Evolutionary conservation across 352 stramenopile species (phyloP).

Genomic region (Globisporangium viniferum): DNA sequence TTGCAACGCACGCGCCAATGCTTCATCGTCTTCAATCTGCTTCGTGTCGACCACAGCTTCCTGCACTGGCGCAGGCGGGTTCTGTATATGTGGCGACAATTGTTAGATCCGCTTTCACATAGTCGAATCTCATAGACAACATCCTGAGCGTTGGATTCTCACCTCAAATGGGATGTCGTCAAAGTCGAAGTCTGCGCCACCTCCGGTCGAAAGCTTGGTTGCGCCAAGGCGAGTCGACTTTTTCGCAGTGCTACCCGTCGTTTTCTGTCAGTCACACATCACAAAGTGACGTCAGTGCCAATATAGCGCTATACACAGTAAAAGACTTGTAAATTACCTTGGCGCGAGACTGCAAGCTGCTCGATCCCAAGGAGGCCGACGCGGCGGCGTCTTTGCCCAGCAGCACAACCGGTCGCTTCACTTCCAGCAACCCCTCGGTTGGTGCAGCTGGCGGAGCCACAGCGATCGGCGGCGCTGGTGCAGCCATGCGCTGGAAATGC

Average conservation of each 20-base stretch:
- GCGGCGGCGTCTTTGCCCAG: slow-evolving; percentile 57
- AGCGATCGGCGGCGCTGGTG: slow-evolving; percentile 3
- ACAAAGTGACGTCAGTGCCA: not conserved
- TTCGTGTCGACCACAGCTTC: slow-evolving; percentile 42
- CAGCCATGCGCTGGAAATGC: slow-evolving; percentile 44
- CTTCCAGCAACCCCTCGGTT: slow-evolving; percentile 37
- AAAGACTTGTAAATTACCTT: slow-evolving; percentile 33
- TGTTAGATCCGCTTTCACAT: not conserved
- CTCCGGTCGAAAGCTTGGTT: slow-evolving; percentile 71
- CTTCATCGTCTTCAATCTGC: slow-evolving; percentile 86
- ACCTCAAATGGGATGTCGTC: slow-evolving; percentile 88
- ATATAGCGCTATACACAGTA: not conserved
- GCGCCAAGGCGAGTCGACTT: slow-evolving; percentile 61
- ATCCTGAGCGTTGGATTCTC: not conserved
- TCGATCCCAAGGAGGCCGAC: slow-evolving; percentile 32
- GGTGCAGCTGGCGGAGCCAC: slow-evolving; percentile 16
- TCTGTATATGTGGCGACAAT: slow-evolving; percentile 29
- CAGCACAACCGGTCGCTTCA: slow-evolving; percentile 71
- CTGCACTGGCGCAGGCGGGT: slow-evolving; percentile 46
- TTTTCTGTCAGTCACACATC: slow-evolving; percentile 24
- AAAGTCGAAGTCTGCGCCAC: slow-evolving; percentile 79
- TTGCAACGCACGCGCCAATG: slow-evolving; percentile 76
- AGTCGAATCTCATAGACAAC: not conserved
- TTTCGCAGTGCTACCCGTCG: slow-evolving; percentile 30
- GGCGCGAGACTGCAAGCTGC: slow-evolving; percentile 51